Base-by-base conservation (phyloP, 1,284 basidiomycete genomes). In the Polyporus tsugae region DNA sequence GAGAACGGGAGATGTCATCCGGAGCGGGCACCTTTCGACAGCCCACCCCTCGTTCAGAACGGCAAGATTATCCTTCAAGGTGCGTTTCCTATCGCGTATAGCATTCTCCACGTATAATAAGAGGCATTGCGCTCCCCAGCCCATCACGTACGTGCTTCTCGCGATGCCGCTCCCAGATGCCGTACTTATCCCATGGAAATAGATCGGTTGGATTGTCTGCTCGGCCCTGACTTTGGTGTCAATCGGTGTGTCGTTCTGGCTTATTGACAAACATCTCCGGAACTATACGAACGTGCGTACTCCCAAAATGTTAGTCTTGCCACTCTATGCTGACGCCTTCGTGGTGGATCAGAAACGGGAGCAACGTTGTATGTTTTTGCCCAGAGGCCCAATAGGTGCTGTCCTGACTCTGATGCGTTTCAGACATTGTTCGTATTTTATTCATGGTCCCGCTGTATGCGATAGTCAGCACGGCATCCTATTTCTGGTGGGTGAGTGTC, bases 391-490 rank as follows among this genome's bases (percentile, higher is more conserved):
- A 33, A 7, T 19, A 4, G 19, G 5, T 13, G 41, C 38, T n/a
- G 6, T 35, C 42, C 33, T 6, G 10, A 38, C 7, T 60, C 42
- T 2, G 0, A 44, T 13, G 15, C 13, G 1, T 35, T 41, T 0
- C 62, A 91, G 90, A 91, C 75, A 90, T 91, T 69, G 84, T 93
- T 41, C 88, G 93, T 0, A 83, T 95, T 19, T 83, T 95, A 33
- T 88, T 95, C 79, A 90, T 95, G 90, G 91, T 93, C 2, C 92
- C 93, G 4, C 84, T 94, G 46, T 94, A 94, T 76, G 89, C 91
- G 17, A 77, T 86, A 42, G 87, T 92, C 78, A 89, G 88, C 73
- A 85, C 90, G 65, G 84, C 87, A 1, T 90, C 90, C 2, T 94
- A 90, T 79, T 79, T 93, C 42, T 93, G 90, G 80, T 93, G 89